Evolutionary conservation across 805 yeast species (phyloP).

Genomic region (Tetrapisispora arboricola): DNA sequence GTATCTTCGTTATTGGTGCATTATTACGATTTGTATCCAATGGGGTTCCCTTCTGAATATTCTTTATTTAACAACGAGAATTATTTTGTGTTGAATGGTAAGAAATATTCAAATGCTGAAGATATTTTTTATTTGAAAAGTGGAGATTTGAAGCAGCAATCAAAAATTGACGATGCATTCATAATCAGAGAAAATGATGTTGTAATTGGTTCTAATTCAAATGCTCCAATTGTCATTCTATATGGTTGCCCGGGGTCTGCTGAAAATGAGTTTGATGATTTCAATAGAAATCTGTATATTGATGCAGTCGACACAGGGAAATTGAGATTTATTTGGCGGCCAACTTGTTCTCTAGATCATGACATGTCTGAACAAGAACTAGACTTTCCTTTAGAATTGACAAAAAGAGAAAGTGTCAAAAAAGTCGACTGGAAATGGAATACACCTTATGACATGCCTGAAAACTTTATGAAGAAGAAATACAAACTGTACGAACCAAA

Average conservation of each 20-base stretch:
- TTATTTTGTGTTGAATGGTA: constrained; percentile 20
- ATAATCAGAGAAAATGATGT: constrained; percentile 45
- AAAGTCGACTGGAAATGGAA: constrained; percentile 23
- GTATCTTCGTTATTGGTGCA: constrained; percentile 12
- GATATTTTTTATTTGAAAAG: constrained; percentile 76
- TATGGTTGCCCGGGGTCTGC: constrained; percentile 55
- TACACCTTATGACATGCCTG: constrained; percentile 32
- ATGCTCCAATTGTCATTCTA: constrained; percentile 48
- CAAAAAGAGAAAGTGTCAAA: constrained; percentile 24
- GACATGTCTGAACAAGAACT: neutral
- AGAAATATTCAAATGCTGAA: constrained; percentile 48
- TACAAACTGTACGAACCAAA: constrained; percentile 13
- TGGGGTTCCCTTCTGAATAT: constrained; percentile 9
- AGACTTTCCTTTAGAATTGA: constrained; percentile 23
- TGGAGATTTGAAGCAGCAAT: constrained; percentile 24
- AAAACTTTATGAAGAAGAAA: constrained; percentile 28
- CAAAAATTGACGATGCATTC: constrained; percentile 10
- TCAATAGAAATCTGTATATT: constrained; percentile 48
- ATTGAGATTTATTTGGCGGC: constrained; percentile 66
- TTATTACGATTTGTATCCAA: constrained; percentile 13
- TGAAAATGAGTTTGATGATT: constrained; percentile 36
- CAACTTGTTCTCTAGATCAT: constrained; percentile 31
- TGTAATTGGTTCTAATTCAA: constrained; percentile 40
- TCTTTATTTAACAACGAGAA: constrained; percentile 4
- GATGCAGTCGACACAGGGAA: constrained; percentile 51